Percentiles rank a stretch among this genome's conserved stretches.
Evolutionary conservation across 768 basidiomycete genomes (phyloP).

Genomic region (Hericium alpestre): DNA sequence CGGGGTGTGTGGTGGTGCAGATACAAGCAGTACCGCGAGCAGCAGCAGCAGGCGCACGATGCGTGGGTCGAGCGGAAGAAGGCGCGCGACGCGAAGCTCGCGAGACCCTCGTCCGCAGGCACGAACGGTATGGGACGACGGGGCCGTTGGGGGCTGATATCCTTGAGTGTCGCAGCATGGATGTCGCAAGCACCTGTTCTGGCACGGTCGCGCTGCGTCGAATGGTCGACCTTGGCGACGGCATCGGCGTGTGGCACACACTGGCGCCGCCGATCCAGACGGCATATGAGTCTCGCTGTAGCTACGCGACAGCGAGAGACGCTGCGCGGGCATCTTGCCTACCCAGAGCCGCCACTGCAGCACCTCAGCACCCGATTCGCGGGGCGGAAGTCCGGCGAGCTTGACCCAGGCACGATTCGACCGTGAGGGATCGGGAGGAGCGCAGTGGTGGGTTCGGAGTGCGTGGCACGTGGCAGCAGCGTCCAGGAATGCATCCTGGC

Average conservation of each 20-base stretch:
- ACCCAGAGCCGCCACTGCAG: slow-evolving; percentile 92
- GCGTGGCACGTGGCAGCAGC: background rate
- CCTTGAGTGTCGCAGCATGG: background rate
- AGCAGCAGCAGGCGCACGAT: slow-evolving; percentile 48
- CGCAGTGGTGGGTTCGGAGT: slow-evolving; percentile 11
- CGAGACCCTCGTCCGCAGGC: slow-evolving; percentile 13
- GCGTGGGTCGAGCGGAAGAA: slow-evolving; percentile 63
- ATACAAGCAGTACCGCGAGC: slow-evolving; percentile 55
- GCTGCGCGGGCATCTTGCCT: slow-evolving; percentile 39
- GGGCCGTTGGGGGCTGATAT: too few species aligned
- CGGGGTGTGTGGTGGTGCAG: slow-evolving; percentile 22
- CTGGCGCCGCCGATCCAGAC: background rate
- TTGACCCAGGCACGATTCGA: slow-evolving; percentile 94
- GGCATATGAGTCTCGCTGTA: slow-evolving; percentile 2
- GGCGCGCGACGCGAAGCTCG: slow-evolving; percentile 62
- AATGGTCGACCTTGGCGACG: background rate
- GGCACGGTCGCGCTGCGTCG: background rate
- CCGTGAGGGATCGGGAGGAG: slow-evolving; percentile 27
- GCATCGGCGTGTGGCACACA: too few species aligned
- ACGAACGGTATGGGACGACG: background rate
- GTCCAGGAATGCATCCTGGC: too few species aligned
- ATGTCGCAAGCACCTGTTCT: background rate
- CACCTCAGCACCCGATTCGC: slow-evolving; percentile 70
- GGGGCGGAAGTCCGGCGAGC: slow-evolving; percentile 74
- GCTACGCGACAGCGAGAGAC: slow-evolving; percentile 6